Percentiles rank a stretch among this genome's conserved stretches.
phyloP scores from a whole-genome alignment of 441 rosid species.

The Pelargonium citronellum region DNA sequence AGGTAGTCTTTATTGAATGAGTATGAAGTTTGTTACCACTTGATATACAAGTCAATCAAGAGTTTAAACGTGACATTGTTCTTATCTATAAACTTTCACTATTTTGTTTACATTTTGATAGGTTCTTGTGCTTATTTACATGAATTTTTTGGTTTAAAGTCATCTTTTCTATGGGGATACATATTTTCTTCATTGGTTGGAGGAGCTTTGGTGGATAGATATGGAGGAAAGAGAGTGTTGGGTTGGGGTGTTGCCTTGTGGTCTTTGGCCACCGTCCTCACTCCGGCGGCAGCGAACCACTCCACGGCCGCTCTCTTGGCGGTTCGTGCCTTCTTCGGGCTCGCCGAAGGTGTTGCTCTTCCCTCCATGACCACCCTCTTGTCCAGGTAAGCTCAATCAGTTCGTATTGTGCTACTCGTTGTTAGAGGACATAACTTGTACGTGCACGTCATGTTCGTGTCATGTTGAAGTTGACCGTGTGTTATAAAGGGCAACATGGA shows the following conservation, averaged over 20 bases:
- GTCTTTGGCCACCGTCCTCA: constrained; percentile 84
- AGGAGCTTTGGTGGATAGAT: constrained; percentile 76
- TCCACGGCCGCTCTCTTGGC: constrained; percentile 62
- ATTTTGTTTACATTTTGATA: no score
- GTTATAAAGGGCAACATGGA: no score
- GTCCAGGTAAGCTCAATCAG: constrained; percentile 55
- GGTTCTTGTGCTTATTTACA: neutral
- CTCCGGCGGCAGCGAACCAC: constrained; percentile 87
- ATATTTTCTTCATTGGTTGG: constrained; percentile 78
- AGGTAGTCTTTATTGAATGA: no score
- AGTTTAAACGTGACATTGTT: no score
- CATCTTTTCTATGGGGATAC: constrained; percentile 97
- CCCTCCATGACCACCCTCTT: constrained; percentile 82
- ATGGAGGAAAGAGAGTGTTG: constrained; percentile 79
- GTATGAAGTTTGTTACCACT: no score
- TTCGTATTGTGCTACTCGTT: no score
- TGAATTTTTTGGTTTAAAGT: constrained; percentile 36
- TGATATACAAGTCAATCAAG: no score
- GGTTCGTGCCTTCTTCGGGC: constrained; percentile 73
- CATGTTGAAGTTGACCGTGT: no score
- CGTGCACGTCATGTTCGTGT: no score
- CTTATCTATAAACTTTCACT: no score
- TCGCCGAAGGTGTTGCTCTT: constrained; percentile 87
- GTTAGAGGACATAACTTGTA: no score
- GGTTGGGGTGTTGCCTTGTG: constrained; percentile 89